Evolutionary conservation across 1,284 basidiomycete genomes (phyloP).

Genomic region (Sanghuangporus baumii): DNA sequence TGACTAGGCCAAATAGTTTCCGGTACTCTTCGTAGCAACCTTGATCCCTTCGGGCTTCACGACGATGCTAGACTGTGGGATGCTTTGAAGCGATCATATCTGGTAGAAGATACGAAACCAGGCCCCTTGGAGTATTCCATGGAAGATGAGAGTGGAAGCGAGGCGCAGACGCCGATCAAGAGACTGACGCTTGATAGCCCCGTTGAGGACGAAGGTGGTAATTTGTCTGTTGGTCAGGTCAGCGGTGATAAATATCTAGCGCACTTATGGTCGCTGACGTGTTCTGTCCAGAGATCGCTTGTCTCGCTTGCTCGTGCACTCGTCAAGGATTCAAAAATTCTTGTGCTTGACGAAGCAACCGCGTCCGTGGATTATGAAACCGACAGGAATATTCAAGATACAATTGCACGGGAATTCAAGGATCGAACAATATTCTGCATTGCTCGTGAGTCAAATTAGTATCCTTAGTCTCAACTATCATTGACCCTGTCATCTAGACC

Average conservation of each 20-base stretch:
- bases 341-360: slow-evolving; percentile 77
- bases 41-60: slow-evolving; percentile 74
- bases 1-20: slow-evolving; percentile 43
- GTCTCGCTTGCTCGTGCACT: slow-evolving; percentile 80
- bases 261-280: not conserved
- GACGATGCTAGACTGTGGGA: slow-evolving; percentile 80
- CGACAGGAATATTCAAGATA: slow-evolving; percentile 79
- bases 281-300: slow-evolving; percentile 52
- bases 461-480: not conserved
- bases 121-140: slow-evolving; percentile 17
- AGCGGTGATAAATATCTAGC: slow-evolving; percentile 15
- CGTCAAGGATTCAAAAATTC: slow-evolving; percentile 71
- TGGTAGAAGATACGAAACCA: slow-evolving; percentile 47
- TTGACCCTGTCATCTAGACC: slow-evolving; percentile 36
- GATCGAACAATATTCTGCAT: slow-evolving; percentile 80
- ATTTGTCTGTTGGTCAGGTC: slow-evolving; percentile 70
- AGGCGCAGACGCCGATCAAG: slow-evolving; percentile 39
- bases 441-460: slow-evolving; percentile 46
- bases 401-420: slow-evolving; percentile 78
- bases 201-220: slow-evolving; percentile 83
- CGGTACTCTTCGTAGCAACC: slow-evolving; percentile 75
- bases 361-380: slow-evolving; percentile 81
- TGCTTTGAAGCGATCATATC: slow-evolving; percentile 73
- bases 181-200: slow-evolving; percentile 75
- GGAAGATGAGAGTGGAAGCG: slow-evolving; percentile 26